Base-by-base conservation (phyloP, 495 filamentous ascomycete genomes). In the Collariella sp. region DNA sequence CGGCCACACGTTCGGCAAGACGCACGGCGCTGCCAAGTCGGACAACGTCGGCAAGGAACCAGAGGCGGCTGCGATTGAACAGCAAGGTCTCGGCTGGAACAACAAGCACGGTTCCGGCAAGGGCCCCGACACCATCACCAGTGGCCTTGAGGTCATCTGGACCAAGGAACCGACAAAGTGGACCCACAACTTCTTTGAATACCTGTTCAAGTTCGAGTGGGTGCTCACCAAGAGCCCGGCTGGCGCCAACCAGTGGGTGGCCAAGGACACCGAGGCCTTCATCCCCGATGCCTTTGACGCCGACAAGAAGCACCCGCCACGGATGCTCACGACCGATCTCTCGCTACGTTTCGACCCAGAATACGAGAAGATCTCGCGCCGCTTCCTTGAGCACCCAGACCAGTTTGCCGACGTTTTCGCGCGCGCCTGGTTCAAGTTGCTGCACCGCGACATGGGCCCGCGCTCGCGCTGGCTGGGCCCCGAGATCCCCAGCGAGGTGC, bases 191-290 rank as follows among this genome's bases (percentile, higher is more conserved):
- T 88, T 75, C 70, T 72, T 88, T 49, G 79, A 86, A 60, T 87
- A 87, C 66, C 77, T 88, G 11, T 86, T 82, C 79, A 78, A 81
- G 68, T 87, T 71, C 62, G 84, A 88, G n/a, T 88, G 84, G 84
- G 84, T 86, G 71, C 72, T 81, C 29, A 81, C 76, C 64, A 86
- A 85, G 81, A 81, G 76, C 62, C 84, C 84, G 10, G 83, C 79
- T 49, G 84, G 84, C 59, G 84, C 83, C 52, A 79, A 85, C 71
- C 84, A 88, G 69, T 88, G 81, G 80, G 74, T 77, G 15, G 84
- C 84, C 49, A 87, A 87, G 80, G 73, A 77, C 56, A 75, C 73
- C 46, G 82, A 83, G 15, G 64, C 66, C 11, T 72, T 79, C 66
- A 83, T 88, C 59, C 84, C 84, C n/a, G 76, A 87, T 67, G 78